Evolutionary conservation across 176 grass and related monocot species (phyloP), one percentile per base, ranked within the genome.

Genomic region (Metroxylon sagu): DNA sequence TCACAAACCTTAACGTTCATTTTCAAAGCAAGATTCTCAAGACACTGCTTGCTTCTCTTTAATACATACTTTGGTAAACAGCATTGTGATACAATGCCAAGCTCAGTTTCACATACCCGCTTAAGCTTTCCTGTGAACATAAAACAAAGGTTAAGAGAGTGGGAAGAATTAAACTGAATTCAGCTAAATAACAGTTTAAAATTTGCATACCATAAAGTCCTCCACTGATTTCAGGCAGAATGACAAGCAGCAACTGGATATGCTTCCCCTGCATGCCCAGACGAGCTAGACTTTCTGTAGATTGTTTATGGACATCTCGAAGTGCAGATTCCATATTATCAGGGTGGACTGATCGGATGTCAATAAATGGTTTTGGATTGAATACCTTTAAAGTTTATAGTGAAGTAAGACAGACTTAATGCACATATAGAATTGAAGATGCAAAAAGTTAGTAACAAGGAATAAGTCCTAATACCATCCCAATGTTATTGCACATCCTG

Each of bases 81-180:
- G 65, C 89, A 95, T 12, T 95, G 89, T n/a, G 89, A 88, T 30
- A 95, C 68, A 35, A 95, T 82, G 1, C 81, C 89, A 49, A 95
- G 76, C 50, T 88, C 84, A 18, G 89, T 88, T 61, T 88, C 89
- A 12, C 85, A 95, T 18, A 95, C 52, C 65, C 64, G 76, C 54
- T 88, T 95, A 7, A 89, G 74, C 66, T 75, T 82, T 14, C 89
- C 89, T 95, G 71, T 19, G 65, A 65, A 64, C 5, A 8, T 4
- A 30, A 2, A 39, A 8, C 7, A 39, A 2, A 66, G 16, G 61
- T 17, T 18, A 54, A 53, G 27, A 6, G 5, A n/a, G 1, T 10
- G 1, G 1, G 7, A 39, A 39, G 35, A 39, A 10, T 39, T 39
- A 39, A 39, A 39, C 12, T 10, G 8, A 39, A 1, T 10, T 7